Base-by-base conservation (phyloP, 495 filamentous ascomycete species). In the Halenospora varia region DNA sequence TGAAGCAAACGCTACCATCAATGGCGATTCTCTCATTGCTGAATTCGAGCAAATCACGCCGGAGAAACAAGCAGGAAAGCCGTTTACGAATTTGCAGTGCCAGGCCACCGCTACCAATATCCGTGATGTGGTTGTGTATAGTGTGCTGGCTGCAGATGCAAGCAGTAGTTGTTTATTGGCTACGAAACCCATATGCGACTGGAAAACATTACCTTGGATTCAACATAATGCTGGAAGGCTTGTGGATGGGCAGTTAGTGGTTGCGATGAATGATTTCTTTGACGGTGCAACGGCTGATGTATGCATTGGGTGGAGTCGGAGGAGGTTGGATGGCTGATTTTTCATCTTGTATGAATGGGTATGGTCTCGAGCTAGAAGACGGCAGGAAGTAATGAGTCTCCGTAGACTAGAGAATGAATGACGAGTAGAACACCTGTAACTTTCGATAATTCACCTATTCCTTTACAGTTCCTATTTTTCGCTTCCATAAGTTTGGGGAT, bases 231-330 rank as follows among this genome's bases (percentile, higher is more conserved):
- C 73, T 35, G 52, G 60, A 23, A 65, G 55, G 18, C 69, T 78
- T 54, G 63, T 59, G 18, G 64, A 59, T 18, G 72, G 75, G 20
- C 56, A 71, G 44, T 62, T 75, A 4, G 71, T 80, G 10, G 75
- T 78, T 10, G 55, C 77, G 24, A 77, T 81, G 78, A 81, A 82
- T 66, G 79, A 81, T 56, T 81, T 79, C 51, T 70, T 82, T 48
- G 79, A 81, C 61, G 78, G 78, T 3, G 77, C 67, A 26, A 82
- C 78, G 17, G 72, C 71, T 4, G 76, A 81, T 69, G 71, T 77
- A 4, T 71, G 70, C 1, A 64, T 79, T 56, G 66, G 71, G 56
- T 62, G 79, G 65, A 75, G 71, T 56, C 59, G 60, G 59, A 63
- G 71, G 62, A 68, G 78, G 62, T 48, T 80, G 58, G 54, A 49